Evolutionary conservation across 371 early-diverging fungal genomes (phyloP), one percentile per base, ranked within the genome.

Genomic region (Mortierella sp.): DNA sequence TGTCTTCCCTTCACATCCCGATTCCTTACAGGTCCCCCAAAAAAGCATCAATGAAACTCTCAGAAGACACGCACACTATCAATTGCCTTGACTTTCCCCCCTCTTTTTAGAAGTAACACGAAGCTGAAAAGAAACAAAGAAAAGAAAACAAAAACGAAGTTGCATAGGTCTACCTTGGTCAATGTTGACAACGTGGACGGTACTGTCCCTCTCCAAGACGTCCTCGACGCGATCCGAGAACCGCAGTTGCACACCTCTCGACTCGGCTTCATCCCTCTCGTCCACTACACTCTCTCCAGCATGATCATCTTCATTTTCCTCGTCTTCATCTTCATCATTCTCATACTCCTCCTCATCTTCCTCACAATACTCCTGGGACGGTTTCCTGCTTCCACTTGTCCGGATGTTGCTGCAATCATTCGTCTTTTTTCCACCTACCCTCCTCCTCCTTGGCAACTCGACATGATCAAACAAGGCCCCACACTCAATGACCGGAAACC

Each of bases 391-490:
- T 48, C 50, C 70, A 34, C 8, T 65, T 11, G 24, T 60, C 7
- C 47, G 34, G 19, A 54, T 75, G 38, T 5, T 38, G n/a, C 57
- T 73, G 60, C 80, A 34, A 21, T 50, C 65, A 45, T 26, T 16
- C 19, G 1, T 26, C n/a, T 57, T 38, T 38, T 70, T 28, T 47
- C 48, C 31, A 45, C 58, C 24, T 47, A 24, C 5, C 42, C 55
- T 60, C 73, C 52, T 55, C 57, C 26, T 63, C 57, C 28, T 48
- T 21, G 42, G 26, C 11, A 74, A 55, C 16, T 79, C 79, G 34
- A 84, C 31, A 52, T 84, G 82, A 73, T 86, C 87, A 78, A 86
- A 86, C n/a, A 86, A 50, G 1, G 87, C 87, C 0, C 87, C 87
- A 24, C 87, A 86, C 71, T 86, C 80, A 42, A 86, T 86, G 14